Evolutionary conservation across 208 protist genomes (phyloP).

Genomic region (Leishmania mexicana): DNA sequence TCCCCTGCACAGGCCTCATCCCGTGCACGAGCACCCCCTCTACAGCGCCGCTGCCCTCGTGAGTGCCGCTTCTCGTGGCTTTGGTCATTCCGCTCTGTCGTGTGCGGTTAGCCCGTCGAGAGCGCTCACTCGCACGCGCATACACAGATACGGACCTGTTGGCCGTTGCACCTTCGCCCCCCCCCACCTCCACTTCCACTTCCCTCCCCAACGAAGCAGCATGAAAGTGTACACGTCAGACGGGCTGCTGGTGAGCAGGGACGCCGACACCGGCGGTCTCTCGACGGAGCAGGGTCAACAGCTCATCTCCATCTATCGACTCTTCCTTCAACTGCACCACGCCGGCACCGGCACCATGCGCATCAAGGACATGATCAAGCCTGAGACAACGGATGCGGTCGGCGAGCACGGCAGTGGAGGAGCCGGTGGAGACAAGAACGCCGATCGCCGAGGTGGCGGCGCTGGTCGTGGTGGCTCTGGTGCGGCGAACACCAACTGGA

Average conservation of each 20-base stretch:
- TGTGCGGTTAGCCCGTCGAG: not conserved
- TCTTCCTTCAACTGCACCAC: constrained; percentile 67
- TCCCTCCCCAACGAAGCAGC: not conserved
- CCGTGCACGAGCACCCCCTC: not conserved
- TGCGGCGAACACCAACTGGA: not conserved
- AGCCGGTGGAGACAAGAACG: not conserved
- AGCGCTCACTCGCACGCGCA: not conserved
- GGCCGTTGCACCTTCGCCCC: not conserved
- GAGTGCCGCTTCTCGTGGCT: not conserved
- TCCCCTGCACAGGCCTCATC: not conserved
- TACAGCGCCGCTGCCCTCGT: not conserved
- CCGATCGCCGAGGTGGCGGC: constrained; percentile 1
- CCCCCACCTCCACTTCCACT: not conserved
- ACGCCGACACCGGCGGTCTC: not conserved
- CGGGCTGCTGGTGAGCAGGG: constrained; percentile 32
- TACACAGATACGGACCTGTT: not conserved
- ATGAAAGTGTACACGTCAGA: constrained; percentile 55
- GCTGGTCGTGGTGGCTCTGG: not conserved
- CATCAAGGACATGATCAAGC: constrained; percentile 26
- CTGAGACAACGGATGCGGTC: constrained; percentile 8
- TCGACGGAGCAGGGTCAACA: constrained; percentile 41
- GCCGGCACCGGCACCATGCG: constrained; percentile 19
- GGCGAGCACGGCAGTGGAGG: not conserved
- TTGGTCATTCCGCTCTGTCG: not conserved
- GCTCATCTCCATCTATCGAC: constrained; percentile 62